Evolutionary conservation across 495 filamentous ascomycete genomes (phyloP), one percentile per base, ranked within the genome.

Genomic region (Aspergillus nidulans): DNA sequence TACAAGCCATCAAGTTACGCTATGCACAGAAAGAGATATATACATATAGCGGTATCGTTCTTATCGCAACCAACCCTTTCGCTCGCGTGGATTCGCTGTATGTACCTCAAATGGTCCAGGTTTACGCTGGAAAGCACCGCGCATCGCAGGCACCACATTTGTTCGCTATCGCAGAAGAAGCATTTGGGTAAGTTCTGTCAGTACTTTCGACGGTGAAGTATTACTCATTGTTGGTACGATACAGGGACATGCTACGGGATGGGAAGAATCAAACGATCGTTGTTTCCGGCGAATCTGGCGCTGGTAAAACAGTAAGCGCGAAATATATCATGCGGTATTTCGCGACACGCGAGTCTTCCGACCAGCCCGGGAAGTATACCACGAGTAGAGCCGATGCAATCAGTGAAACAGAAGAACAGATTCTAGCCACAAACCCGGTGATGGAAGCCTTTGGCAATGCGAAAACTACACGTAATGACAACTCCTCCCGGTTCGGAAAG

Each of bases 321-420:
- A 99, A 99, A 70, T 99, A 99, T 69, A 97, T 99, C 65, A 99
- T 99, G 94, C 80, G 94, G 63, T 99, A 99, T 75, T 99, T 99
- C 72, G 95, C 94, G 54, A 99, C 95, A 30, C 83, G 95, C 75
- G 92, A 97, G 75, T 88, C 92, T 2, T 90, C 95, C 40, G 92
- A 94, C 58, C 88, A 89, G 63, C 88, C 91, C 18, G 85, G 88
- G 25, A 86, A 85, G 61, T 85, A 89, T 66, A 78, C 78, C 20
- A 92, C 85, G 69, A 88, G 86, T 63, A 83, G 88, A 58, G 78
- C 83, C 32, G 95, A 97, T 63, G 75, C 86, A 44, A 99, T 97
- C 85, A 97, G 91, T 69, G 91, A 97, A 74, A 99, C 94, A 5
- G 94, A 99, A 69, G 94, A 97, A 73, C 91, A 92, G 63, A 99